phyloP scores from a whole-genome alignment of 164 flowering plant species.

The Akebia trifoliata region DNA sequence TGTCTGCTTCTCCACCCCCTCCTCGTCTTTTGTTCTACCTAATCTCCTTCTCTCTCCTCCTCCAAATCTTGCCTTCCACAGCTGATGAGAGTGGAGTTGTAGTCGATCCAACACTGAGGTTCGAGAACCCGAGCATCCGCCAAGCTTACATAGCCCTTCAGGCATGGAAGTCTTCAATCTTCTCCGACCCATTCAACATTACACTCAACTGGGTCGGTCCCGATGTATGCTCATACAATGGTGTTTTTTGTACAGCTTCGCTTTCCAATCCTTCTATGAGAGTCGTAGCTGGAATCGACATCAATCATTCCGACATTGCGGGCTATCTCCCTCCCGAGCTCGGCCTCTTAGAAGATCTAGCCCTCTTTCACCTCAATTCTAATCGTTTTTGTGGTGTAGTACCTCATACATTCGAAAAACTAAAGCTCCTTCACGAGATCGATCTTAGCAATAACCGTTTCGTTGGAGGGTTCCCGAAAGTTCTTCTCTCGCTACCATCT shows the following conservation, averaged over 20 bases:
- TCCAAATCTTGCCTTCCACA: too few species aligned
- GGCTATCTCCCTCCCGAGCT: conserved; percentile 70
- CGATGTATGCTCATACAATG: conserved; percentile 58
- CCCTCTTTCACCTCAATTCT: conserved; percentile 77
- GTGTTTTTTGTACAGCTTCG: conserved; percentile 53
- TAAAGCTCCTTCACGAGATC: conserved; percentile 65
- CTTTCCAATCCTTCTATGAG: conserved; percentile 15
- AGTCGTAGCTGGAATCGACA: conserved; percentile 70
- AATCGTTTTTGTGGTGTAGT: conserved; percentile 77
- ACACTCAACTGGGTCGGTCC: conserved; percentile 67
- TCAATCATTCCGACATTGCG: conserved; percentile 78
- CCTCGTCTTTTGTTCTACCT: too few species aligned
- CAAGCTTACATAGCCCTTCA: conserved; percentile 75
- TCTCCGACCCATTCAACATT: conserved; percentile 66
- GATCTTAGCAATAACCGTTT: conserved; percentile 83
- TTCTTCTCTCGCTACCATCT: conserved; percentile 45
- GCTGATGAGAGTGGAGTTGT: neutral
- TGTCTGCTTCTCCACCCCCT: too few species aligned
- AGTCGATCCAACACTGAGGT: conserved; percentile 13
- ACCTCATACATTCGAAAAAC: conserved; percentile 34
- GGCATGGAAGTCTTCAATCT: conserved; percentile 58
- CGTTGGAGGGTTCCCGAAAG: conserved; percentile 61
- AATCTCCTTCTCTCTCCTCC: too few species aligned
- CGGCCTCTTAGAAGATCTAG: conserved; percentile 63
- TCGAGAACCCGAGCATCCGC: conserved; percentile 47